phyloP scores from a whole-genome alignment of 1,284 basidiomycete genomes.

The Earliella scabrosa region DNA sequence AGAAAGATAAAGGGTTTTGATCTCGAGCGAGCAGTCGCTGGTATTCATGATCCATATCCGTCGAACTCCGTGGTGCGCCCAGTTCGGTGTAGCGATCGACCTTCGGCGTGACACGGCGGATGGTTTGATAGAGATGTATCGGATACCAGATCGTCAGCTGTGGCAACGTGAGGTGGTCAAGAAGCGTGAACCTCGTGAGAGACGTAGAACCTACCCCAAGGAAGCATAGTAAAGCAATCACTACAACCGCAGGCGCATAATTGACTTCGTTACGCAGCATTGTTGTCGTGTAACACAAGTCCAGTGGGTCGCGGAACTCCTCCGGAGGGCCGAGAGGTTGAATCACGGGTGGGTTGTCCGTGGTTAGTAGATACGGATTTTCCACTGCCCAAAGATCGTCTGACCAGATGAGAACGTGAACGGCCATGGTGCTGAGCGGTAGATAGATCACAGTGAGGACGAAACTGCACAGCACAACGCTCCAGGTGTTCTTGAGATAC shows the following conservation, averaged over 20 bases:
- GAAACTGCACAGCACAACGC: slow-evolving; percentile 62
- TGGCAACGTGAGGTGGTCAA: slow-evolving; percentile 4
- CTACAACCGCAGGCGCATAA: slow-evolving; percentile 67
- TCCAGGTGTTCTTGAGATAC: slow-evolving; percentile 50
- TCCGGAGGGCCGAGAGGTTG: slow-evolving; percentile 57
- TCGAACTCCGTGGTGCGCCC: slow-evolving; percentile 58
- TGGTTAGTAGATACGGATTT: slow-evolving; percentile 69
- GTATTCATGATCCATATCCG: slow-evolving; percentile 77
- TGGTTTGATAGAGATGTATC: slow-evolving; percentile 59
- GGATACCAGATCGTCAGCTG: slow-evolving; percentile 80
- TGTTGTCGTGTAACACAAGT: slow-evolving; percentile 82
- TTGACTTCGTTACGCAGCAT: slow-evolving; percentile 77
- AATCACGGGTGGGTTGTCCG: slow-evolving; percentile 50
- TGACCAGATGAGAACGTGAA: slow-evolving; percentile 75
- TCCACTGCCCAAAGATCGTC: slow-evolving; percentile 74
- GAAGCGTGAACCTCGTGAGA: not conserved
- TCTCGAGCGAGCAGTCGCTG: slow-evolving; percentile 69
- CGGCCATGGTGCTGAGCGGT: slow-evolving; percentile 71
- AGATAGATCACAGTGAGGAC: slow-evolving; percentile 68
- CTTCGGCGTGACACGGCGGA: slow-evolving; percentile 62
- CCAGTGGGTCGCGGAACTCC: slow-evolving; percentile 63
- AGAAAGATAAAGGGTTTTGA: slow-evolving; percentile 70
- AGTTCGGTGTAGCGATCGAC: slow-evolving; percentile 76
- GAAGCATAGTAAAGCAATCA: slow-evolving; percentile 59
- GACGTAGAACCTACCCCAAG: slow-evolving; percentile 50